Base-by-base conservation (phyloP, 2,329 filamentous ascomycete species). In the Westerdykella sp. region DNA sequence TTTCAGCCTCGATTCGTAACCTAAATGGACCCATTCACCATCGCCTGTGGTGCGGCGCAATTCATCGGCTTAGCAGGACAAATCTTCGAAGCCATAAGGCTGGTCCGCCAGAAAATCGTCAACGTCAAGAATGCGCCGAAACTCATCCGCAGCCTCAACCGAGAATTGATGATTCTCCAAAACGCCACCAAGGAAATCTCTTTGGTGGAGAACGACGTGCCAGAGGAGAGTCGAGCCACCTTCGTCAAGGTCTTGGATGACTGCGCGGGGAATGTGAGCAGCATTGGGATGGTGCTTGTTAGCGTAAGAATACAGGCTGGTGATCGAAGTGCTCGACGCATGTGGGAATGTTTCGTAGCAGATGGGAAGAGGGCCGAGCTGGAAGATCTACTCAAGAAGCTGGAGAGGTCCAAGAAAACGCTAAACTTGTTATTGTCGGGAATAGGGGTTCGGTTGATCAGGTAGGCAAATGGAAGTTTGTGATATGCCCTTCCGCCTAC, bases 41-140 rank as follows among this genome's bases (percentile, higher is more conserved):
- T 41, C n/a, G 38, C 32, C 10, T 31, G 32, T 16, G 18, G 22
- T 9, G 43, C 34, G 10, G 38, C 34, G 14, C 39, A 41, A 16
- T 45, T 45, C 21, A 23, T 41, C 22, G 34, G 34, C 22, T 23
- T 45, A 13, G 38, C 39, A 18, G 38, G 38, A 22, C 43, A 45
- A 41, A 28, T 34, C 5, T 12, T 38, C 6, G 22, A 45, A 15
- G 21, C 23, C 13, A 32, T 45, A 9, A 5, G 2, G 4, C 37
- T 3, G 5, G 1, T 45, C 16, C 43, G 34, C 5, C 10, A 13
- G 21, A 15, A 15, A 12, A 28, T 45, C 15, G 4, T 37, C 7
- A 34, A 21, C 12, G 32, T 45, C 21, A 41, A 38, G 32, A 21
- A 18, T 16, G 43, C 43, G 6, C 43, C 43, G 11, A 41, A 40